Conservation (phyloP, 768 basidiomycete species). For the Clitopilus passeckerianus region DNA sequence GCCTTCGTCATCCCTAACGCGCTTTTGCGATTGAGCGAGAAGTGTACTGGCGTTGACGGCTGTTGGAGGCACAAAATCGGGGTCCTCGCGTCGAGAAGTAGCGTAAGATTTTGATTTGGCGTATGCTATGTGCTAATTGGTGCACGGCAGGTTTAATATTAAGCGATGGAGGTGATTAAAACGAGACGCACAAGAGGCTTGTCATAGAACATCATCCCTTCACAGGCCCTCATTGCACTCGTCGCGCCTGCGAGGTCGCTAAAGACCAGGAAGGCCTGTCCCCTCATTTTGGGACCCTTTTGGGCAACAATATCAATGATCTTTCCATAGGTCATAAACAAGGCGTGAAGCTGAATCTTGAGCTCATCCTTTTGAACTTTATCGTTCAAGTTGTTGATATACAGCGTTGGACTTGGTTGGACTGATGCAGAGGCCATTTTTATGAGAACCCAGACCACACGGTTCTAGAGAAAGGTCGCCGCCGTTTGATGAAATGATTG, state of each 20-base stretch:
- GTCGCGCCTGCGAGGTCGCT: slow-evolving; percentile 88
- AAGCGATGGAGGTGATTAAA: slow-evolving; percentile 4
- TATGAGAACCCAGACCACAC: slow-evolving; percentile 8
- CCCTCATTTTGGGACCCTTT: slow-evolving; percentile 80
- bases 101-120: slow-evolving; percentile 89
- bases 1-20: slow-evolving; percentile 54
- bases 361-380: slow-evolving; percentile 92
- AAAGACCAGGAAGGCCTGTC: slow-evolving; percentile 96
- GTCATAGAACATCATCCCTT: slow-evolving; percentile 91
- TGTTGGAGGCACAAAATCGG: slow-evolving; percentile 71
- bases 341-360: slow-evolving; percentile 71
- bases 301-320: slow-evolving; percentile 91
- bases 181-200: slow-evolving; percentile 75
- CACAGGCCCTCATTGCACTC: slow-evolving; percentile 87
- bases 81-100: slow-evolving; percentile 73
- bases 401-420: slow-evolving; percentile 85
- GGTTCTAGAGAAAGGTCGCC: slow-evolving; percentile 9
- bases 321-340: slow-evolving; percentile 92
- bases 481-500: slow-evolving; percentile 2
- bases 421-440: slow-evolving; percentile 45
- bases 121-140: slow-evolving; percentile 80
- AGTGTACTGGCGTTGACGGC: slow-evolving; percentile 54
- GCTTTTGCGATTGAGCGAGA: slow-evolving; percentile 50
- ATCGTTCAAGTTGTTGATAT: slow-evolving; percentile 91
- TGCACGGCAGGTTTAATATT: slow-evolving; percentile 3